phyloP scores from a whole-genome alignment of 257 asterid genomes.

The Nicotiana sylvestris region DNA sequence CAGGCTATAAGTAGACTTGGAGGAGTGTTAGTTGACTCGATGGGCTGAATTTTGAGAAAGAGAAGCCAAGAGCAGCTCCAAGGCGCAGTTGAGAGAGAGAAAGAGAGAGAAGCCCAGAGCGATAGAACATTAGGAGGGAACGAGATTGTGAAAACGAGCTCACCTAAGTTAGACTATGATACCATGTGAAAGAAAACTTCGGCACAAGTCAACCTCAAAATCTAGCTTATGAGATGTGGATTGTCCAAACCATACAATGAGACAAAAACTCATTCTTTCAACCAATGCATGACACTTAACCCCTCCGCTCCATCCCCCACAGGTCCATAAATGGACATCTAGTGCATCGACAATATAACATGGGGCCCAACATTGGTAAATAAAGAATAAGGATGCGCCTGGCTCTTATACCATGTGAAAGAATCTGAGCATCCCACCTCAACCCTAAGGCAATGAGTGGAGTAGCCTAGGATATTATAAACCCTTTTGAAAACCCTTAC shows the following conservation, averaged over 20 bases:
- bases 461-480: neutral
- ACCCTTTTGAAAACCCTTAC: neutral
- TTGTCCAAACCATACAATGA: neutral
- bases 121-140: neutral
- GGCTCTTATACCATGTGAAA: neutral
- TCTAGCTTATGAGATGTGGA: neutral
- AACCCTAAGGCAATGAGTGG: neutral
- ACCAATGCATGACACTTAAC: neutral
- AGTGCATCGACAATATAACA: neutral
- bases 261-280: neutral
- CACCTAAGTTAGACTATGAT: neutral
- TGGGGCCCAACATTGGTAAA: neutral
- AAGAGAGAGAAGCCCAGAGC: neutral
- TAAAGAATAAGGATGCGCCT: neutral
- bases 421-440: neutral
- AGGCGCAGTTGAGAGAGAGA: neutral
- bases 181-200: neutral
- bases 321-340: neutral
- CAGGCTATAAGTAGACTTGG: neutral
- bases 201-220: neutral
- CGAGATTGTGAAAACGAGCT: neutral
- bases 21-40: neutral
- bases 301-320: neutral
- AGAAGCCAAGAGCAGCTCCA: neutral
- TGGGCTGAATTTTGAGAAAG: neutral